Evolutionary conservation across 1,139 yeast species (phyloP), one percentile per base, ranked within the genome.

Genomic region (Debaryomycetaceae sp.): DNA sequence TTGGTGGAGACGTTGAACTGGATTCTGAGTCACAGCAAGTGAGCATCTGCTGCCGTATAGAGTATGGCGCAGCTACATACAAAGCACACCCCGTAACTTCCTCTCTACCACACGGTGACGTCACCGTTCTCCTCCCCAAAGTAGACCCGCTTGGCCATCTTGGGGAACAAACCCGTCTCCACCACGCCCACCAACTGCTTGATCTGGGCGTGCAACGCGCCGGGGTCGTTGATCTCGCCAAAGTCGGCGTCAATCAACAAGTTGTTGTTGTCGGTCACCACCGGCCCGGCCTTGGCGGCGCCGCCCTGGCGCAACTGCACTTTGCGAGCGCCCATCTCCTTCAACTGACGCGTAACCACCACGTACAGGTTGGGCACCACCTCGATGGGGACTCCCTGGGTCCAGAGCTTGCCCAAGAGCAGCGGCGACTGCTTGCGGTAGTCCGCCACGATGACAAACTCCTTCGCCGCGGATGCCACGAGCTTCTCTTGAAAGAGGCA

Each of bases 401-500:
- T 73, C 98, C 99, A 91, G 29, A 70, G 66, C 20, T 74, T 68
- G 23, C 98, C 97, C 45, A 93, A 64, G 45, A 55, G 58, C 34
- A 59, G 49, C 20, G 71, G 81, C 27, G 82, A 79, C 58, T 70
- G 75, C 59, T 93, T 93, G 48, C 96, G 70, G 55, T 78, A 83
- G 60, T 93, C 99, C 2, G 98, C 98, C 31, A 93, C 96, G 21
- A 91, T 73, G 18, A 93, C 69, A 51, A 89, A 88, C 48, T 74
- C 74, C 36, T 72, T 63, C 3, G 96, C 80, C 39, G 89, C 78
- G 31, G 77, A 70, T 8, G 96, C 96, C 11, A 93, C 96, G 35
- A 93, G 70, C 60, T 93, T 93, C 57, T 93, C 99, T 61, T 91
- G 98, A 65, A 93, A 83, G 42, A 88, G 68, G 58, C 99, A 93